A percentile compares a stretch with the other conserved stretches of the same genome.
Conservation (phyloP, 352 stramenopile species). For the Phytophthora pisi region DNA sequence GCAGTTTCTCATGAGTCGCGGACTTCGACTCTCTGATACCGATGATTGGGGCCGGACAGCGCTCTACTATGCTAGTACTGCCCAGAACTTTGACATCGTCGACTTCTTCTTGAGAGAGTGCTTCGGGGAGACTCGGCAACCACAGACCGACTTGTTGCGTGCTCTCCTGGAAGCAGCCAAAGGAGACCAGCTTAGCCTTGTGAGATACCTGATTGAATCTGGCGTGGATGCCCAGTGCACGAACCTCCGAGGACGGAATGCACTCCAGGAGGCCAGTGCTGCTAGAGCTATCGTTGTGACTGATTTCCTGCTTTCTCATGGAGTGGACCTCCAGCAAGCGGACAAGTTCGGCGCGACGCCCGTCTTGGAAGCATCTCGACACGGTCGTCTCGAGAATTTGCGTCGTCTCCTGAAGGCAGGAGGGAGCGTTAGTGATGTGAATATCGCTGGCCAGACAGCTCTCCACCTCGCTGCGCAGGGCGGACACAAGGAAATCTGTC, state of each 20-base stretch:
- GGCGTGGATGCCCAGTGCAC: neutral
- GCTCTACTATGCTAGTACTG: slow-evolving; percentile 3
- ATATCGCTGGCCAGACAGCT: slow-evolving; percentile 1
- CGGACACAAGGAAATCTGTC: neutral
- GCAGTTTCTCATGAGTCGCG: slow-evolving; percentile 4
- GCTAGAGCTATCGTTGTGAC: neutral
- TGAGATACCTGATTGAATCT: neutral
- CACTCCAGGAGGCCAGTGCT: slow-evolving; percentile 4
- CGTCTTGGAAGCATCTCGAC: slow-evolving; percentile 6
- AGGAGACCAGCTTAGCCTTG: neutral
- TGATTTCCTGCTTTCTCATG: neutral
- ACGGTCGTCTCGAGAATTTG: neutral
- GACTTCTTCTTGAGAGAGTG: neutral
- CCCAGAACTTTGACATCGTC: neutral
- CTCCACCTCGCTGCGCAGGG: slow-evolving; percentile 10
- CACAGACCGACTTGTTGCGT: neutral
- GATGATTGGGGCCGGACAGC: neutral
- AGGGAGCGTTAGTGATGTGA: neutral
- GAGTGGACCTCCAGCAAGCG: neutral
- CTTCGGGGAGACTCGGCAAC: neutral
- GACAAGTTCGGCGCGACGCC: slow-evolving; percentile 17
- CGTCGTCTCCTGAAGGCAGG: neutral
- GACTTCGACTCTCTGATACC: neutral
- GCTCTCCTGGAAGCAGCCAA: neutral
- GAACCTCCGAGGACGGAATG: slow-evolving; percentile 7